A percentile compares a stretch with the other conserved stretches of the same genome.
Conservation (phyloP, 495 filamentous ascomycete genomes). For the Alectoria sarmentosa region DNA sequence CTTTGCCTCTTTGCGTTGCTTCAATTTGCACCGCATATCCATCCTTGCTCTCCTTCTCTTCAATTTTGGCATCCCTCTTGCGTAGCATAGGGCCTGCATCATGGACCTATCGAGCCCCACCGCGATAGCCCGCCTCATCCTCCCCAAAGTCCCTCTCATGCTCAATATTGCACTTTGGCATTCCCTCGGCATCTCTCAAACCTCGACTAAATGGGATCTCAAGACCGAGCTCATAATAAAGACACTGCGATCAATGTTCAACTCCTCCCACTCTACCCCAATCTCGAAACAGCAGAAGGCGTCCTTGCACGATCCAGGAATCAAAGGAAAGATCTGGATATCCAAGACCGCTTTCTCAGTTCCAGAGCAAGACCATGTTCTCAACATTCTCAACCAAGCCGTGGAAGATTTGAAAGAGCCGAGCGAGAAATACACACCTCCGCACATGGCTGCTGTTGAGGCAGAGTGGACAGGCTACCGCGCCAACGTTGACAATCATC, state of each 20-base stretch:
- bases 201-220: slow-evolving; percentile 69
- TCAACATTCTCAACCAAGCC: slow-evolving; percentile 50
- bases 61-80: not conserved
- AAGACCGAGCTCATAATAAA: slow-evolving; percentile 66
- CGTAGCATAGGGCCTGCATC: not conserved
- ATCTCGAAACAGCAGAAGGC: slow-evolving; percentile 58
- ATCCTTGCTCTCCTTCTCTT: not conserved
- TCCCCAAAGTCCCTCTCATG: slow-evolving; percentile 59
- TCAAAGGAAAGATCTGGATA: slow-evolving; percentile 80
- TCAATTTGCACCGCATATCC: not conserved
- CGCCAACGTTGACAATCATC: slow-evolving; percentile 46
- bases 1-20: not conserved
- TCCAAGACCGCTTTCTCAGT: slow-evolving; percentile 53
- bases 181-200: slow-evolving; percentile 55
- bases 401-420: slow-evolving; percentile 55
- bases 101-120: slow-evolving; percentile 36
- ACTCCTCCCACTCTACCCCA: slow-evolving; percentile 34
- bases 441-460: slow-evolving; percentile 53
- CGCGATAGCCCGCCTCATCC: slow-evolving; percentile 39
- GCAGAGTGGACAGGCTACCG: slow-evolving; percentile 86
- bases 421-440: slow-evolving; percentile 38
- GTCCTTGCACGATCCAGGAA: slow-evolving; percentile 52
- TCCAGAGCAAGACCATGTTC: slow-evolving; percentile 51
- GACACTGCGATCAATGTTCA: slow-evolving; percentile 58
- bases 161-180: slow-evolving; percentile 61